Evolutionary conservation across 164 flowering plant genomes (phyloP).

Genomic region (Macadamia integrifolia): DNA sequence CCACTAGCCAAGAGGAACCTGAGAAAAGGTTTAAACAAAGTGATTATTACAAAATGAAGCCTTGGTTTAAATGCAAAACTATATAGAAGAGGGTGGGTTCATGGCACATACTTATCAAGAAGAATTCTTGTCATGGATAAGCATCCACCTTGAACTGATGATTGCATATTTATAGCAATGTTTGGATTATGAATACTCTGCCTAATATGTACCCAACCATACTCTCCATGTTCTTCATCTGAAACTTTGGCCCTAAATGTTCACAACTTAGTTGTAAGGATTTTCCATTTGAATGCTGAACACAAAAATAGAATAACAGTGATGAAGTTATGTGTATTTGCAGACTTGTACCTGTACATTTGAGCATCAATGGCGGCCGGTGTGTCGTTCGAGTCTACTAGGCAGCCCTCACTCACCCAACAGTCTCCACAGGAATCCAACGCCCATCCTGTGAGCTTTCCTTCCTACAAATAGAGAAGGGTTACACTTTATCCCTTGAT

Average conservation of each 20-base stretch:
- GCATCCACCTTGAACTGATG: slow-evolving; percentile 66
- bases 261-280: neutral
- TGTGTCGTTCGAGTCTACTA: slow-evolving; percentile 67
- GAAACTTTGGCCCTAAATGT: slow-evolving; percentile 61
- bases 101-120: slow-evolving; percentile 44
- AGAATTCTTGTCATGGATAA: slow-evolving; percentile 45
- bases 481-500: too few relatives aligned
- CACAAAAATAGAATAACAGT: too few relatives aligned
- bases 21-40: slow-evolving; percentile 9
- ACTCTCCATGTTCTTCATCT: slow-evolving; percentile 47
- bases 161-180: slow-evolving; percentile 82
- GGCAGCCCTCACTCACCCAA: slow-evolving; percentile 95
- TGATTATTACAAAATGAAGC: neutral
- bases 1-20: slow-evolving; percentile 64
- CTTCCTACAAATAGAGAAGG: slow-evolving; percentile 35
- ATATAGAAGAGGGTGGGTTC: neutral
- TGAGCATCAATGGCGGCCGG: slow-evolving; percentile 75
- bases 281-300: too few relatives aligned
- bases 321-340: too few relatives aligned
- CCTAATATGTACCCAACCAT: slow-evolving; percentile 83
- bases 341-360: slow-evolving; percentile 70
- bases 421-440: slow-evolving; percentile 83
- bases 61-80: neutral
- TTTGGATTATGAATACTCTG: slow-evolving; percentile 96
- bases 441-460: slow-evolving; percentile 70